A percentile compares a stretch with the other conserved stretches of the same genome.
phyloP scores from a whole-genome alignment of 2,329 filamentous ascomycete species.

The Colletotrichum shisoi region DNA sequence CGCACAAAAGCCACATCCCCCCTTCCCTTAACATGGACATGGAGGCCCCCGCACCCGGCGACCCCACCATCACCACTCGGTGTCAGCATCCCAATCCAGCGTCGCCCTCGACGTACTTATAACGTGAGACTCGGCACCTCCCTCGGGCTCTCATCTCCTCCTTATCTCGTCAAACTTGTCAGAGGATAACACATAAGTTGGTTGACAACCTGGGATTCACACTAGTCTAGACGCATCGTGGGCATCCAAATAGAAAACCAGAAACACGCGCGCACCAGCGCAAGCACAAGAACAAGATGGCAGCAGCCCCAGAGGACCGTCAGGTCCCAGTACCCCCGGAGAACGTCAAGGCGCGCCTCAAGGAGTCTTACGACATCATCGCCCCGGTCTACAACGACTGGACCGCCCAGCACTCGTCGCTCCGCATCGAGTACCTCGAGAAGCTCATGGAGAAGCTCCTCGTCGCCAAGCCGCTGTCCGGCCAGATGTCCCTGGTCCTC shows the following conservation, averaged over 20 bases:
- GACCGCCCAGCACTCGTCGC: constrained; percentile 47
- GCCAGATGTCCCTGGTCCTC: constrained; percentile 44
- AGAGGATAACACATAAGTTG: background rate
- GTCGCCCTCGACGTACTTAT: constrained; percentile 1
- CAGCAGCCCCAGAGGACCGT: constrained; percentile 6
- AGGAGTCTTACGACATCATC: constrained; percentile 53
- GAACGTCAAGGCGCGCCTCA: constrained; percentile 52
- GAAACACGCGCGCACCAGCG: no score
- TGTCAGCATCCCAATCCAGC: background rate
- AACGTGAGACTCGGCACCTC: background rate
- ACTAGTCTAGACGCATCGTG: background rate
- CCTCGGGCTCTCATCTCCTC: no score
- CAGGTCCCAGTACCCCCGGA: constrained; percentile 2
- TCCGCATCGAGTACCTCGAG: constrained; percentile 49
- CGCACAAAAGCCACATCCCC: constrained; percentile 2
- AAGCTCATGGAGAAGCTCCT: constrained; percentile 46
- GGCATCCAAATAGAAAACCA: constrained; percentile 6
- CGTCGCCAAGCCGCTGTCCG: constrained; percentile 17
- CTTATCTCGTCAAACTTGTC: background rate
- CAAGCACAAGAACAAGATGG: constrained; percentile 12
- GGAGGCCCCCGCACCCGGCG: no score
- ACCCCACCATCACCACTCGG: background rate
- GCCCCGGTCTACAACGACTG: constrained; percentile 52
- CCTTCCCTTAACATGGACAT: no score
- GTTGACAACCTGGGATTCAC: background rate